Conservation (phyloP, 352 stramenopile genomes). For the Phytophthora palmivora region DNA sequence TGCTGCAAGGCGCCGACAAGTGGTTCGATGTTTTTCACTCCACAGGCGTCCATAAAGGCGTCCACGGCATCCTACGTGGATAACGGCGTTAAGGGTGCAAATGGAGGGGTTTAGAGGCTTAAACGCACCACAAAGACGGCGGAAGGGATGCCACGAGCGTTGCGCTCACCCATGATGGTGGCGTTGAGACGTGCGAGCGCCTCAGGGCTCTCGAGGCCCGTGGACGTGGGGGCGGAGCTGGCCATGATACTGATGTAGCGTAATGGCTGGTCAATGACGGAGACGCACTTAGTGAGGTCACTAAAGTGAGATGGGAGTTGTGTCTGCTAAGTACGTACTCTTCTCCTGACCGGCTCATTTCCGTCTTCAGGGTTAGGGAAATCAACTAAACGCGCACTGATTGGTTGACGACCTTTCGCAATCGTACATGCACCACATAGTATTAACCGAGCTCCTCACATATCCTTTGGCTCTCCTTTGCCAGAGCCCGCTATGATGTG, state of each 20-base stretch:
- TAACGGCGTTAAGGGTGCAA: not conserved
- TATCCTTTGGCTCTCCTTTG: slow-evolving; percentile 33
- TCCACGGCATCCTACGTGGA: slow-evolving; percentile 71
- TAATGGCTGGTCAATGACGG: slow-evolving; percentile 32
- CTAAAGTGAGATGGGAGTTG: not conserved
- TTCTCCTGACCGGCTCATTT: slow-evolving; percentile 1
- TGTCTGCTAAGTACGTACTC: not conserved
- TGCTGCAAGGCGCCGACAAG: slow-evolving; percentile 85
- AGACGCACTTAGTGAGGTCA: slow-evolving; percentile 1
- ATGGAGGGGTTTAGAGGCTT: not conserved
- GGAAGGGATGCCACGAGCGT: slow-evolving; percentile 78
- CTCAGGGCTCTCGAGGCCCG: slow-evolving; percentile 71
- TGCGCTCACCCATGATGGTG: slow-evolving; percentile 81
- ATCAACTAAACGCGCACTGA: not conserved
- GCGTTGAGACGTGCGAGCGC: slow-evolving; percentile 74
- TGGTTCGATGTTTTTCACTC: slow-evolving; percentile 70
- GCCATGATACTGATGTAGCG: slow-evolving; percentile 22
- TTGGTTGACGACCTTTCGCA: slow-evolving; percentile 16
- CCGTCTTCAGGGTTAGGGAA: slow-evolving; percentile 20
- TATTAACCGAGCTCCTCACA: slow-evolving; percentile 20
- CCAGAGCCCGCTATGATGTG: not conserved
- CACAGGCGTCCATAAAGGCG: slow-evolving; percentile 64
- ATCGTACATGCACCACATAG: slow-evolving; percentile 2
- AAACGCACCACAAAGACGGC: slow-evolving; percentile 79
- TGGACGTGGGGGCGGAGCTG: slow-evolving; percentile 37